Evolutionary conservation across 768 basidiomycete genomes (phyloP), one percentile per base, ranked within the genome.

Genomic region (Lactifluus hygrophoroides): DNA sequence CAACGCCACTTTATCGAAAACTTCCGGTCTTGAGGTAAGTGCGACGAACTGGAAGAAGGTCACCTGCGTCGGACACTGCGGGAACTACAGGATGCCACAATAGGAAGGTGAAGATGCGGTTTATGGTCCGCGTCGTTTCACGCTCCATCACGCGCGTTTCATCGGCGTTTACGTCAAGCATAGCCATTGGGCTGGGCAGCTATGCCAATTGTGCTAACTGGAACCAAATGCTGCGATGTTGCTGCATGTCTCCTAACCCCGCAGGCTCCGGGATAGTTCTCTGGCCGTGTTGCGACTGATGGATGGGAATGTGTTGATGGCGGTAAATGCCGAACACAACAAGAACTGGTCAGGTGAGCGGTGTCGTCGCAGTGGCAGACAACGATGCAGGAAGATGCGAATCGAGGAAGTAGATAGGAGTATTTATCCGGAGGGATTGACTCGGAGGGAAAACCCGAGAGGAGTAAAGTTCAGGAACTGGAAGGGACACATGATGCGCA

Each of bases 321-420:
- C 16, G n/a, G 23, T 23, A 44, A 25, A n/a, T 43, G 32, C 40
- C 40, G 35, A 44, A 40, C 17, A 38, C 47, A 11, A n/a, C 14
- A 25, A 28, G 28, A 9, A 34, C 34, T 21, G 21, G 54, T 60
- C 59, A 60, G 59, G 43, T 60, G 59, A 11, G 25, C 8, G 25
- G 38, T 21, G 38, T 21, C 8, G 21, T 30, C 28, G 25, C 30
- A 38, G n/a, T 19, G 27, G 48, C 14, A 28, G 28, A 5, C 28
- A 34, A 43, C 34, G 34, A 21, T 37, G 32, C 38, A n/a, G 30
- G 38, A 17, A 3, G 30, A n/a, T 35, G 47, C 13, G 37, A 35
- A 27, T 27, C 38, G 2, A 21, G 17, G 17, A 44, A 46, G 4
- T 38, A 16, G 44, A 42, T 47, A 48, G 45, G 28, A 42, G 45